Evolutionary conservation across 345 rosid species (phyloP).

Genomic region (Camelina neglecta): DNA sequence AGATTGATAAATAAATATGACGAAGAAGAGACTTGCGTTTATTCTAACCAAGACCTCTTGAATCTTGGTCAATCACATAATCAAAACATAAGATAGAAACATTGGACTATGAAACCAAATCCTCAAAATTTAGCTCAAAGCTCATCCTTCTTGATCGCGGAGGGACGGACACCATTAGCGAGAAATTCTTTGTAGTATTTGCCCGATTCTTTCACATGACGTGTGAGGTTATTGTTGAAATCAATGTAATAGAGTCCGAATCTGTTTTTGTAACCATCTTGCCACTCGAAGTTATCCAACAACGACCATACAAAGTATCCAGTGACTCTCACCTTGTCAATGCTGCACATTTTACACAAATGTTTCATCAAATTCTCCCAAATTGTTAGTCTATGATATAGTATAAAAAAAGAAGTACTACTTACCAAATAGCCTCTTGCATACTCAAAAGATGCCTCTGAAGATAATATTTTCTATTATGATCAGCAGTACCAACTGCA

Average conservation of each 20-base stretch:
- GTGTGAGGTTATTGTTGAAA: conserved; percentile 46
- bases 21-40: not conserved
- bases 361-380: not conserved
- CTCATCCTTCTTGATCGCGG: conserved; percentile 19
- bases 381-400: no score
- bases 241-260: conserved; percentile 52
- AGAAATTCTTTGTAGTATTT: conserved; percentile 48
- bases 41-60: conserved; percentile 35
- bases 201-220: conserved; percentile 48
- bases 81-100: not conserved
- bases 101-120: not conserved
- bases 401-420: not conserved
- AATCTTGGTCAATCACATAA: conserved; percentile 12
- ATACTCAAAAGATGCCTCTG: conserved; percentile 36
- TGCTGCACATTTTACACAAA: conserved; percentile 8
- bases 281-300: conserved; percentile 56
- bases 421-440: conserved; percentile 40
- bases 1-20: not conserved
- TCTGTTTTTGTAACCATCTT: conserved; percentile 41
- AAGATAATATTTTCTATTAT: conserved; percentile 31
- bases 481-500: conserved; percentile 17
- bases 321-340: conserved; percentile 45
- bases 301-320: conserved; percentile 58
- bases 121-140: not conserved
- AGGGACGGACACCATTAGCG: conserved; percentile 32